Conservation (phyloP, 2,329 filamentous ascomycete species). For the Aureobasidium sp. region DNA sequence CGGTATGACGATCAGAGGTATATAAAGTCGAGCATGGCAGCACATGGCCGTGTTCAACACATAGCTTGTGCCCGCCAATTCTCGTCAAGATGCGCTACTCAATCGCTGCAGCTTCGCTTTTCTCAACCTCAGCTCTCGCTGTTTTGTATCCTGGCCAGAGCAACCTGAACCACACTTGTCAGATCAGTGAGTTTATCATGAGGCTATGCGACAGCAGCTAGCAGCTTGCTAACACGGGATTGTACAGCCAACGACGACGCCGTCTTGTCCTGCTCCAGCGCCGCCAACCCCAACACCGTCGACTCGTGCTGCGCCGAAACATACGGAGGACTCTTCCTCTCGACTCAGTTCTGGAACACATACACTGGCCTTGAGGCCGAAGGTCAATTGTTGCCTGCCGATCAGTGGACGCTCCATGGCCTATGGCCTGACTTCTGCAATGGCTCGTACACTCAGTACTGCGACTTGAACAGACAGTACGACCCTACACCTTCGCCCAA, state of each 20-base stretch:
- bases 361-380: slow-evolving; percentile 54
- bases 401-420: slow-evolving; percentile 55
- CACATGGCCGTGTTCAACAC: background rate
- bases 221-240: slow-evolving; percentile 19
- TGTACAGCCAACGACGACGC: slow-evolving; percentile 16
- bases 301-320: slow-evolving; percentile 62
- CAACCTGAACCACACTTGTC: slow-evolving; percentile 51
- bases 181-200: slow-evolving; percentile 33
- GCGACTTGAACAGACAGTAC: slow-evolving; percentile 58
- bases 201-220: slow-evolving; percentile 18
- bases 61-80: background rate
- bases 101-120: background rate
- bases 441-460: slow-evolving; percentile 60
- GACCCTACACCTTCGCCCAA: slow-evolving; percentile 53
- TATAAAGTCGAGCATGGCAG: background rate
- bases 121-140: slow-evolving; percentile 24
- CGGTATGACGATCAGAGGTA: background rate
- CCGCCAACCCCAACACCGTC: slow-evolving; percentile 36
- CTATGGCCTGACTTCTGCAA: slow-evolving; percentile 51
- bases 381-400: slow-evolving; percentile 52
- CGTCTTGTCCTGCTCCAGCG: slow-evolving; percentile 44
- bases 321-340: slow-evolving; percentile 55
- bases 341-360: slow-evolving; percentile 59
- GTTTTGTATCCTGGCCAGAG: slow-evolving; percentile 41
- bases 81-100: background rate